phyloP scores from a whole-genome alignment of 768 basidiomycete species.

The Boletus tomentosulus region DNA sequence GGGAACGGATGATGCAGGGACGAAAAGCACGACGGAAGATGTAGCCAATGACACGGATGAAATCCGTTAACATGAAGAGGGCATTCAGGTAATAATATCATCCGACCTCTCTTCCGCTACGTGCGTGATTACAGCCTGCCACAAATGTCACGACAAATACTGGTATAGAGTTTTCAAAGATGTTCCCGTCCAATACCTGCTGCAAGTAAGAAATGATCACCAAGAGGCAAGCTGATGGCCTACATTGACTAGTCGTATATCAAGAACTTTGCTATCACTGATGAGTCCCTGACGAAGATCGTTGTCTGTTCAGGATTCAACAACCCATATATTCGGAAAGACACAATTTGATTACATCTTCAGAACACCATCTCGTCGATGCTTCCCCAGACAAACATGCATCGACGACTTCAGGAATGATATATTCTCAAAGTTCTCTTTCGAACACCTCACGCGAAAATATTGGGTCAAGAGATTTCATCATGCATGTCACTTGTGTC shows the following conservation, averaged over 20 bases:
- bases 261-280: conserved; percentile 90
- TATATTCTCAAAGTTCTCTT: conserved; percentile 90
- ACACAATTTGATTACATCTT: conserved; percentile 64
- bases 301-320: conserved; percentile 56
- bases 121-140: conserved; percentile 87
- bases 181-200: conserved; percentile 75
- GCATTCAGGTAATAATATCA: conserved; percentile 80
- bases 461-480: conserved; percentile 82
- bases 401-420: conserved; percentile 96
- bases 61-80: conserved; percentile 9
- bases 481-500: conserved; percentile 86
- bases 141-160: conserved; percentile 87
- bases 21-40: conserved; percentile 33
- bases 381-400: conserved; percentile 87
- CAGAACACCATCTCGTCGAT: conserved; percentile 87
- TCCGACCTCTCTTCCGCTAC: conserved; percentile 84
- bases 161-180: conserved; percentile 86
- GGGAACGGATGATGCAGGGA: conserved; percentile 39
- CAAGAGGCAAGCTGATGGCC: conserved; percentile 25
- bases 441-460: conserved; percentile 88
- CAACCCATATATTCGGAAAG: background rate
- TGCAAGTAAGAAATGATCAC: conserved; percentile 2
- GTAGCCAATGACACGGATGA: conserved; percentile 36
- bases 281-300: conserved; percentile 86
- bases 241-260: conserved; percentile 97